Conservation (phyloP, 192 early-diverging fungal genomes). For the Podila epigama region DNA sequence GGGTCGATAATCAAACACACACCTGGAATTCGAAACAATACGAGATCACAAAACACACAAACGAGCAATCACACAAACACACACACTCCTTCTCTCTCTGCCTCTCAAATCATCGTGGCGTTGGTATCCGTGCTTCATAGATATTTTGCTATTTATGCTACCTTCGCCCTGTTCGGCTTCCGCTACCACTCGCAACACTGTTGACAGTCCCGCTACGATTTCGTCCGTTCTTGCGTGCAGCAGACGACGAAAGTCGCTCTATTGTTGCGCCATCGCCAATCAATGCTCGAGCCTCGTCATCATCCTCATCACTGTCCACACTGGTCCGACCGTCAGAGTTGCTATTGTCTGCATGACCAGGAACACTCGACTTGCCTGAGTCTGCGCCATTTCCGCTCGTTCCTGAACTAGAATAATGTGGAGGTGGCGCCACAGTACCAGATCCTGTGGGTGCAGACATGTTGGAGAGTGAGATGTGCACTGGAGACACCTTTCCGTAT, state of each 20-base stretch:
- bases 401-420: conserved; percentile 23
- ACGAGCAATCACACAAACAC: too few relatives aligned
- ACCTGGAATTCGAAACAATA: too few relatives aligned
- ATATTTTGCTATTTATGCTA: too few relatives aligned
- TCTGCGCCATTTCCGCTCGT: not conserved
- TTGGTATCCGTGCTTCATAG: too few relatives aligned
- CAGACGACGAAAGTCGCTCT: not conserved
- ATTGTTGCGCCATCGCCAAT: not conserved
- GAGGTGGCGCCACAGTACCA: conserved; percentile 15
- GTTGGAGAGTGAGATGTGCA: conserved; percentile 22
- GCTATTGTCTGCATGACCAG: not conserved
- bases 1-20: too few relatives aligned
- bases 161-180: not conserved
- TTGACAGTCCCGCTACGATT: not conserved
- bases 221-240: too few relatives aligned
- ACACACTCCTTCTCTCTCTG: too few relatives aligned
- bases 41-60: too few relatives aligned
- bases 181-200: not conserved
- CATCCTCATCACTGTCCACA: not conserved
- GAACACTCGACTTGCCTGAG: not conserved
- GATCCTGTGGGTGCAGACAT: conserved; percentile 13
- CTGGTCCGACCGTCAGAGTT: not conserved
- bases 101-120: too few relatives aligned
- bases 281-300: not conserved
- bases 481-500: not conserved